A percentile compares a stretch with the other conserved stretches of the same genome.
Conservation (phyloP, 345 rosid genomes). For the Populus nigra region DNA sequence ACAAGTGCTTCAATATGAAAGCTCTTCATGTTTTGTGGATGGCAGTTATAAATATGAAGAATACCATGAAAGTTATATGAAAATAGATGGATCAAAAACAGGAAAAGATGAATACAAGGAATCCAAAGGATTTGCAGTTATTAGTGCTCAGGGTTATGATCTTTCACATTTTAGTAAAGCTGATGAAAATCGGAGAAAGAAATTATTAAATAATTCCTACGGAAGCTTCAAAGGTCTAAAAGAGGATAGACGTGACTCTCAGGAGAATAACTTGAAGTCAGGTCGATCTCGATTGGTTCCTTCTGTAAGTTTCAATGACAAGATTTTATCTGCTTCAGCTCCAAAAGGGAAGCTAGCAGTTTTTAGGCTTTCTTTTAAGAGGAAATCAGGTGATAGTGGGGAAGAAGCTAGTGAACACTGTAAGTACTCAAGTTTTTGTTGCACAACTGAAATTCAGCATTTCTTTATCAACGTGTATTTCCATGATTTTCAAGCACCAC, state of each 20-base stretch:
- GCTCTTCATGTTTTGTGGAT: slow-evolving; percentile 57
- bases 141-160: slow-evolving; percentile 29
- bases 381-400: slow-evolving; percentile 55
- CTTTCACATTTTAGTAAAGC: slow-evolving; percentile 33
- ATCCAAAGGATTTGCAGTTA: slow-evolving; percentile 22
- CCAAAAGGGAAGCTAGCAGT: slow-evolving; percentile 51
- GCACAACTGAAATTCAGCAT: background rate
- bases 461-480: background rate
- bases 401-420: slow-evolving; percentile 51
- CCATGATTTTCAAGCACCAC: background rate
- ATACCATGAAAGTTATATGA: slow-evolving; percentile 57
- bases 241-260: slow-evolving; percentile 32
- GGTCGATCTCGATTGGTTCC: slow-evolving; percentile 41
- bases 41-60: slow-evolving; percentile 59
- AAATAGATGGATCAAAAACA: slow-evolving; percentile 47
- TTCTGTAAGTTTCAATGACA: slow-evolving; percentile 46
- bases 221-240: slow-evolving; percentile 45
- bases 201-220: slow-evolving; percentile 26
- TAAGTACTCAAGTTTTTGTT: slow-evolving; percentile 30
- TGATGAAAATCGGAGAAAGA: slow-evolving; percentile 42
- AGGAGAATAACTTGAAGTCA: slow-evolving; percentile 27
- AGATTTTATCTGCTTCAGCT: slow-evolving; percentile 19
- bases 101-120: slow-evolving; percentile 41
- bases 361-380: slow-evolving; percentile 57
- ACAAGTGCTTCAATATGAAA: slow-evolving; percentile 68